These are phyloP conservation scores for Amphirosellinia nigrospora DNA, from an alignment of 495 filamentous ascomycete genomes.

Conservation along the genomic window DNA sequence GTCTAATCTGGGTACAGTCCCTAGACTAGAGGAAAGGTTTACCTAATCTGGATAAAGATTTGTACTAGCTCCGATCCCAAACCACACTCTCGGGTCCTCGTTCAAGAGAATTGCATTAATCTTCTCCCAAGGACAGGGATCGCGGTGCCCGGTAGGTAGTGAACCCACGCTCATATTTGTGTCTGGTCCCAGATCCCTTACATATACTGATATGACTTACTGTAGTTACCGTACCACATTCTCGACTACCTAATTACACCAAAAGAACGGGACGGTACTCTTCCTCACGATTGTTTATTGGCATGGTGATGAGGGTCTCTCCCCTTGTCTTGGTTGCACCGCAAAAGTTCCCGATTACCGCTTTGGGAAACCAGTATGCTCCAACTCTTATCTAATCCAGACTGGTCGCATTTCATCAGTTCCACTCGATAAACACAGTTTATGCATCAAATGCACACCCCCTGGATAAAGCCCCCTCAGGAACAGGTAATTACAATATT, in stretches of 20 bases:
- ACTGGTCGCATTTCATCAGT: constrained; percentile 5
- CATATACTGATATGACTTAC: background rate
- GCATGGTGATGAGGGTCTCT: constrained; percentile 6
- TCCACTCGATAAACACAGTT: background rate
- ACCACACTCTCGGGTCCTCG: constrained; percentile 25
- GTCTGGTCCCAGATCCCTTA: background rate
- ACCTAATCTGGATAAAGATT: constrained; percentile 1
- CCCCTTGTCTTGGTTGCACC: constrained; percentile 12
- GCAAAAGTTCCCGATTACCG: constrained; percentile 21
- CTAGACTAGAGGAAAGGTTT: constrained; percentile 1
- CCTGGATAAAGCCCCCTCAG: background rate
- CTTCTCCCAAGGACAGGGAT: constrained; percentile 7
- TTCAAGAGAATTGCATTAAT: background rate
- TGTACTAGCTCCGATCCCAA: constrained; percentile 21
- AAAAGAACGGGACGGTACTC: background rate
- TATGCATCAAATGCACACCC: constrained; percentile 7
- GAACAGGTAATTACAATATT: constrained; percentile 22
- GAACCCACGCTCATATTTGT: background rate
- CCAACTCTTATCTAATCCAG: constrained; percentile 9
- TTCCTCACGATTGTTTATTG: constrained; percentile 1
- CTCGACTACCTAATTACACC: constrained; percentile 13
- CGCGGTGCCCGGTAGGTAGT: constrained; percentile 2
- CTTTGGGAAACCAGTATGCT: constrained; percentile 19
- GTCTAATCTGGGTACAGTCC: too few relatives aligned
- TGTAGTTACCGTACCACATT: background rate